A percentile compares a stretch with the other conserved stretches of the same genome.
phyloP scores from a whole-genome alignment of 2,329 filamentous ascomycete genomes.

The Claviceps cyperi region DNA sequence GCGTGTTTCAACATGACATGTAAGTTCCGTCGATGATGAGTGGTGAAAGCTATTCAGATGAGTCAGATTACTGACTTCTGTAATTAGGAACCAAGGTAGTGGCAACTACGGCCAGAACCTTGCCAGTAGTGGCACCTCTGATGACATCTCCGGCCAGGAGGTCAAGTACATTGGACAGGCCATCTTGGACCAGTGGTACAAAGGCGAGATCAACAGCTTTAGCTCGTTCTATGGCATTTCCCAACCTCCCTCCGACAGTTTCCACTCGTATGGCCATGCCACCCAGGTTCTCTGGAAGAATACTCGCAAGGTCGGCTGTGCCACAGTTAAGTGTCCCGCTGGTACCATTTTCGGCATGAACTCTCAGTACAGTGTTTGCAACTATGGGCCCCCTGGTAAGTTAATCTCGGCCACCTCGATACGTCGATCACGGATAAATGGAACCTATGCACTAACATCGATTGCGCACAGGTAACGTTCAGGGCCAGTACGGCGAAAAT shows the following conservation, averaged over 20 bases:
- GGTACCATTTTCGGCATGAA: constrained; percentile 35
- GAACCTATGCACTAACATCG: background rate
- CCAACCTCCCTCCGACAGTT: constrained; percentile 44
- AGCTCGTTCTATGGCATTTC: constrained; percentile 45
- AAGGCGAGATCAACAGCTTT: constrained; percentile 47
- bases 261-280: constrained; percentile 48
- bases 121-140: constrained; percentile 42
- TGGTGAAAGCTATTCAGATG: background rate
- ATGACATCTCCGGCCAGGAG: constrained; percentile 19
- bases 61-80: constrained; percentile 17
- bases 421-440: background rate
- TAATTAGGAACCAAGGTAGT: constrained; percentile 35
- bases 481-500: constrained; percentile 18
- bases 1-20: constrained; percentile 64
- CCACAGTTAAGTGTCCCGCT: constrained; percentile 54
- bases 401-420: background rate
- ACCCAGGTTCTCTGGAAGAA: constrained; percentile 29
- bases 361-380: constrained; percentile 73
- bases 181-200: constrained; percentile 80
- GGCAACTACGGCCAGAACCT: constrained; percentile 85
- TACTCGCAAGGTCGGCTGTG: constrained; percentile 29
- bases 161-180: constrained; percentile 48
- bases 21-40: constrained; percentile 29
- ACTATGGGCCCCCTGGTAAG: constrained; percentile 65
- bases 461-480: background rate